A percentile compares a stretch with the other conserved stretches of the same genome.
These are phyloP conservation scores for Aechmea fasciata DNA, from an alignment of 176 grass and related monocot genomes.

Conservation along the genomic window DNA sequence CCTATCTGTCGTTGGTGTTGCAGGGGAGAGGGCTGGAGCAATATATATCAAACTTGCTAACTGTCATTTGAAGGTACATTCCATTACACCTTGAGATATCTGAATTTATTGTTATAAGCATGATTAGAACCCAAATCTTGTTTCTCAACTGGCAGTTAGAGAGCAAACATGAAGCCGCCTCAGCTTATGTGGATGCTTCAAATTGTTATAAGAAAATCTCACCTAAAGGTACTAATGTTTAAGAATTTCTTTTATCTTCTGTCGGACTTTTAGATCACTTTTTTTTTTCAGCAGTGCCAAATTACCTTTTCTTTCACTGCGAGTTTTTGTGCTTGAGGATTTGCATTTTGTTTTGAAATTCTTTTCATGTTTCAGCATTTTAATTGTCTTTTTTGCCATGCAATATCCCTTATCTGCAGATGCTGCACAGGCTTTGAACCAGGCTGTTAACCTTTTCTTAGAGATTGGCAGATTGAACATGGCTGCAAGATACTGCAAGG, in stretches of 20 bases:
- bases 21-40: slow-evolving; percentile 82
- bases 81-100: slow-evolving; percentile 17
- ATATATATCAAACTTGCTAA: slow-evolving; percentile 77
- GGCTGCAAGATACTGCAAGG: slow-evolving; percentile 99
- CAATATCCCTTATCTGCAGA: slow-evolving; percentile 35
- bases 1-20: slow-evolving; percentile 20
- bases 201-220: slow-evolving; percentile 97
- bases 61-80: slow-evolving; percentile 68
- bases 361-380: not conserved
- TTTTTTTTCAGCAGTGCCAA: not conserved
- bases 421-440: slow-evolving; percentile 66
- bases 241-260: slow-evolving; percentile 1
- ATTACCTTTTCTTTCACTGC: not conserved
- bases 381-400: not conserved
- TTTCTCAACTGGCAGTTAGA: slow-evolving; percentile 40
- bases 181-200: slow-evolving; percentile 66
- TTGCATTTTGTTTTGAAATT: not conserved
- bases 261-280: not conserved
- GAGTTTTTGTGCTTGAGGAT: not conserved
- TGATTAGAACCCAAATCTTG: slow-evolving; percentile 2
- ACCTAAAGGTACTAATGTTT: slow-evolving; percentile 31
- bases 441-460: slow-evolving; percentile 85
- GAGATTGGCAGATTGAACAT: slow-evolving; percentile 98
- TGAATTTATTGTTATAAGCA: slow-evolving; percentile 10
- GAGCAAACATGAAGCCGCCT: slow-evolving; percentile 86